Conservation (phyloP, 345 rosid species). For the Eucalyptus erythrocorys region DNA sequence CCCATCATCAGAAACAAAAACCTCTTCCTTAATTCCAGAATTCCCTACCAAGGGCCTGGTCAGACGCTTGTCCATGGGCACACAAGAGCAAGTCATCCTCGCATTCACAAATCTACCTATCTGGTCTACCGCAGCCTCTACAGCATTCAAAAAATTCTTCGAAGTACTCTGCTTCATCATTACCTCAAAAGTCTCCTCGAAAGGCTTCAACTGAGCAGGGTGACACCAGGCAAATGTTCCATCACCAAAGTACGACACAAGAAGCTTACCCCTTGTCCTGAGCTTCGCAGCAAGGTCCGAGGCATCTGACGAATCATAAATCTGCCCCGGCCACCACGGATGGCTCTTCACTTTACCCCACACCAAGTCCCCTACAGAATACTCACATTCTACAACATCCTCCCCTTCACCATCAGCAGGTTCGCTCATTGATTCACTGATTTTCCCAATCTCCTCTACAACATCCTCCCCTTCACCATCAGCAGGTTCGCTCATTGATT, state of each 20-base stretch:
- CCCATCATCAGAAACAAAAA: conserved; percentile 45
- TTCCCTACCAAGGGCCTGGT: conserved; percentile 31
- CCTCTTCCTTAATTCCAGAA: conserved; percentile 67
- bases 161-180: conserved; percentile 47
- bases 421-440: not conserved
- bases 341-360: conserved; percentile 92
- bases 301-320: conserved; percentile 62
- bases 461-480: conserved; percentile 10
- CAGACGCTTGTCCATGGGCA: conserved; percentile 9
- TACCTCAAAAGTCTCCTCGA: conserved; percentile 52
- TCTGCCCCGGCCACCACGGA: conserved; percentile 99
- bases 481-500: not conserved
- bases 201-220: conserved; percentile 72
- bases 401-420: conserved; percentile 2
- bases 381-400: conserved; percentile 23
- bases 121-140: conserved; percentile 44
- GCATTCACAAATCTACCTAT: conserved; percentile 54
- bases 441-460: not conserved
- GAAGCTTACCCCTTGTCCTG: conserved; percentile 35
- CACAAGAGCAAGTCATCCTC: conserved; percentile 53
- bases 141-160: conserved; percentile 34
- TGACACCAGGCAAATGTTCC: conserved; percentile 88
- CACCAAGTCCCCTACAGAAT: conserved; percentile 71
- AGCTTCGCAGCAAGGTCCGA: conserved; percentile 57
- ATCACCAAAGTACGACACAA: conserved; percentile 86